Evolutionary conservation across 306 rosid species (phyloP), one percentile per base, ranked within the genome.

Genomic region (Astragalus membranaceus): DNA sequence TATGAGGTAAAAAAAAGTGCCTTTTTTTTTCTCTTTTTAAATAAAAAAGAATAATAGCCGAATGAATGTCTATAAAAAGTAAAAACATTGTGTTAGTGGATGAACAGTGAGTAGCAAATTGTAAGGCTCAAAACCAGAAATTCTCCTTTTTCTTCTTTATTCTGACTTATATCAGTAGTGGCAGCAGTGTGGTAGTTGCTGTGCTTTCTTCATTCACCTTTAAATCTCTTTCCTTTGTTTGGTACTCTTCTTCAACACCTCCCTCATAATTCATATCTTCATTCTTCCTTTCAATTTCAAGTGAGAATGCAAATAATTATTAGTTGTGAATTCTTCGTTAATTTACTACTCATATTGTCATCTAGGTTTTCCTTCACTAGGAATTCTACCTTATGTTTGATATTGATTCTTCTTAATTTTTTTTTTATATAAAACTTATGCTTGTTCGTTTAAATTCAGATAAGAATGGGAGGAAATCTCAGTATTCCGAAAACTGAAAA

Each of bases 401-500:
- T 64, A 53, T 62, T 5, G 29, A 23, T 30, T 37, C 15, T 17
- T 64, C 20, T 57, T 75, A 10, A 20, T n/a, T 73, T 35, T 35
- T 8, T 35, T 35, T 35, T 35, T 0, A 35, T 35, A 50, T 29
- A 42, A 68, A 41, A 47, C 69, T 35, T 57, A 73, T 23, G 26
- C 8, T 54, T 62, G 42, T 78, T 32, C 72, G 64, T 52, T 41
- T 48, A n/a, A 4, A 17, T 74, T 65, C 69, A 64, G 73, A 74
- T 36, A 77, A 67, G 44, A 74, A 92, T 92, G 96, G 98, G 96
- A 7, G 80, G 84, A 41, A 89, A 75, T 80, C 91, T 92, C 39
- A 92, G 98, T 85, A 78, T 78, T 75, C 98, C 98, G 10, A 92
- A 86, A 77, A 92, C 98, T 55, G 98, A 89, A 2, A 92, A 92